Evolutionary conservation across 2,329 filamentous ascomycete species (phyloP), one percentile per base, ranked within the genome.

Genomic region (Hypoxylon sp.): DNA sequence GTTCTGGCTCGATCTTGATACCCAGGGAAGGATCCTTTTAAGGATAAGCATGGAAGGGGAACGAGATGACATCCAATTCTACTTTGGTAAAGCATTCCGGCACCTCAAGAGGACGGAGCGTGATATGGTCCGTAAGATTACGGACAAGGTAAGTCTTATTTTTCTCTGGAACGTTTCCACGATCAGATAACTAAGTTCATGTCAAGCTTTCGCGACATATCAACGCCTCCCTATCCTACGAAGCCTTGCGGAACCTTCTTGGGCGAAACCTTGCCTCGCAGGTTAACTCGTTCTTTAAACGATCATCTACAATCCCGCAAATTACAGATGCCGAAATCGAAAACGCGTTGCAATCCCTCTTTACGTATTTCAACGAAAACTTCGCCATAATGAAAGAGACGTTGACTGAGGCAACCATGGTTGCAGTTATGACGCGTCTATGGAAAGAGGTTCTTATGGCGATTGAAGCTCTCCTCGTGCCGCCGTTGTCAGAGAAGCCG

Each of bases 321-420:
- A 84, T 91, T 8, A 91, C 93, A 0, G 87, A 88, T 32, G 86
- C 86, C 6, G 93, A 98, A 66, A 87, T 97, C 19, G 91, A 93
- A 72, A 91, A 91, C 73, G 93, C 93, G 0, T 83, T 99, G 11
- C 90, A 92, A 73, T 92, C 94, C 3, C 86, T 99, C 0, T 96
- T 98, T 78, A 88, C 90, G 59, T 99, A 99, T 79, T 99, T 99
- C 78, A 93, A 99, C 78, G 95, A 98, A 78, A 99, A 99, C 76
- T 99, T 99, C 80, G 93, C 94, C 65, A 97, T 98, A 74, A 97
- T 99, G 94, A 98, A 98, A 82, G 90, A 96, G 80, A 98, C 95
- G 0, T 84, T 99, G 62, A 98, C 96, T 0, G 92, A 94, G 64
- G 91, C 93, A 63, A 97, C 96, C n/a, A 98, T 99, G 95, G 90